phyloP scores from a whole-genome alignment of 192 early-diverging fungal genomes.

The Backusella westeae region DNA sequence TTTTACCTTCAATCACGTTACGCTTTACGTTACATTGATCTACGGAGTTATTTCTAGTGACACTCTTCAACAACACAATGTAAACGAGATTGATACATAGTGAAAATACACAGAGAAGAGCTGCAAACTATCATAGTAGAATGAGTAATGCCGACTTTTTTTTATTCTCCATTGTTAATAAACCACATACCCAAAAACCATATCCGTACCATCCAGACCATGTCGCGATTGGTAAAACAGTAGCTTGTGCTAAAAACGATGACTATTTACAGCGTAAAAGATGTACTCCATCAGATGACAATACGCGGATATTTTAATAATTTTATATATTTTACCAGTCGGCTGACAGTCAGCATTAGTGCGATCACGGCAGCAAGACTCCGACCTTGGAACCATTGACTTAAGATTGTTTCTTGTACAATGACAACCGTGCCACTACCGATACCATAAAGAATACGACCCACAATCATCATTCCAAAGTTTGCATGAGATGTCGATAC shows the following conservation, averaged over 20 bases:
- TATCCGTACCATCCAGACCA: conserved; percentile 44
- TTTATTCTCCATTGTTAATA: background rate
- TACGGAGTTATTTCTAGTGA: conserved; percentile 6
- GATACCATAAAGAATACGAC: conserved; percentile 56
- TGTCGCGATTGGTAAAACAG: conserved; percentile 58
- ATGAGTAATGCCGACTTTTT: background rate
- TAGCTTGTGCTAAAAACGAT: conserved; percentile 65
- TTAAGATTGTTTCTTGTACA: conserved; percentile 75
- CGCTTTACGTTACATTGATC: conserved; percentile 28
- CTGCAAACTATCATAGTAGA: conserved; percentile 48
- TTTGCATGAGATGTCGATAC: conserved; percentile 42
- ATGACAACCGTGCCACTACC: conserved; percentile 72
- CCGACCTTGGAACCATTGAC: conserved; percentile 73
- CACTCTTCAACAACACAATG: conserved; percentile 49
- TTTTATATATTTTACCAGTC: conserved; percentile 42
- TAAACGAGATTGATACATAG: conserved; percentile 70
- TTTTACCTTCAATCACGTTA: conserved; percentile 45
- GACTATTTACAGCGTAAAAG: conserved; percentile 31
- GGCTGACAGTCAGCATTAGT: conserved; percentile 67
- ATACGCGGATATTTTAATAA: background rate
- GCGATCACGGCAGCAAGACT: conserved; percentile 66
- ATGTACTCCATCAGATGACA: background rate
- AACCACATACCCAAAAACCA: conserved; percentile 35
- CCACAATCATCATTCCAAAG: conserved; percentile 51
- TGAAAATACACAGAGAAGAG: conserved; percentile 62